Percentiles rank a stretch among this genome's conserved stretches.
Evolutionary conservation across 768 basidiomycete species (phyloP).

Genomic region (Hydnum rufescens): DNA sequence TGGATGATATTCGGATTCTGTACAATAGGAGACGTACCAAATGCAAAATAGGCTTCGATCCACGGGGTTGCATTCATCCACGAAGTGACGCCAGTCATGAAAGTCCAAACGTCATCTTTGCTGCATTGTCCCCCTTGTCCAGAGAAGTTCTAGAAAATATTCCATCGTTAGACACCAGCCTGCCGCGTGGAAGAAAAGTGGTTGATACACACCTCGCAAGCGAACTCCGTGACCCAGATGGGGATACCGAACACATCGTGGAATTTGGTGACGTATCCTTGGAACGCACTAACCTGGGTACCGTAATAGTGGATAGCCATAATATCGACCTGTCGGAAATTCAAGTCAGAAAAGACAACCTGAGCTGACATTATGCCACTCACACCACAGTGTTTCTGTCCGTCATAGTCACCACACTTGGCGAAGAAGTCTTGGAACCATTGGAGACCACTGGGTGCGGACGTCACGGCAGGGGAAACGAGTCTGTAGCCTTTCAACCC

Average conservation of each 20-base stretch:
- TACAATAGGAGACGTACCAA: conserved; percentile 29
- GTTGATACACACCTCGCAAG: conserved; percentile 25
- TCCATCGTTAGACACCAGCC: not conserved
- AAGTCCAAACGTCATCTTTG: conserved; percentile 25
- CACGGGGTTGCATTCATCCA: conserved; percentile 21
- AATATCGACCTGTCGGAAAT: conserved; percentile 28
- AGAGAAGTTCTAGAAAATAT: not conserved
- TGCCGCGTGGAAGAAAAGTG: not conserved
- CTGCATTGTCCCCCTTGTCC: conserved; percentile 22
- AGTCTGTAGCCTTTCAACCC: conserved; percentile 22
- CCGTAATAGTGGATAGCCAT: conserved; percentile 57
- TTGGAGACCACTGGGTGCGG: conserved; percentile 30
- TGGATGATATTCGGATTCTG: not conserved
- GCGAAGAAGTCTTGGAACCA: conserved; percentile 49
- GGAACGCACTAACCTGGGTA: conserved; percentile 27
- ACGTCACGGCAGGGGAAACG: conserved; percentile 46
- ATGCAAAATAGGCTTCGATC: conserved; percentile 32
- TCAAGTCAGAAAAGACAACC: not conserved
- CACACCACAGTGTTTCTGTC: conserved; percentile 24
- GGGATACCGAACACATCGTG: conserved; percentile 24
- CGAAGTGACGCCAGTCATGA: conserved; percentile 24
- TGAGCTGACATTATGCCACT: not conserved
- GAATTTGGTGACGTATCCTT: conserved; percentile 28
- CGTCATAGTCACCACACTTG: conserved; percentile 29
- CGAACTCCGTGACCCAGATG: conserved; percentile 54